phyloP scores from a whole-genome alignment of 768 basidiomycete species.

The Udeniomyces megalosporus region DNA sequence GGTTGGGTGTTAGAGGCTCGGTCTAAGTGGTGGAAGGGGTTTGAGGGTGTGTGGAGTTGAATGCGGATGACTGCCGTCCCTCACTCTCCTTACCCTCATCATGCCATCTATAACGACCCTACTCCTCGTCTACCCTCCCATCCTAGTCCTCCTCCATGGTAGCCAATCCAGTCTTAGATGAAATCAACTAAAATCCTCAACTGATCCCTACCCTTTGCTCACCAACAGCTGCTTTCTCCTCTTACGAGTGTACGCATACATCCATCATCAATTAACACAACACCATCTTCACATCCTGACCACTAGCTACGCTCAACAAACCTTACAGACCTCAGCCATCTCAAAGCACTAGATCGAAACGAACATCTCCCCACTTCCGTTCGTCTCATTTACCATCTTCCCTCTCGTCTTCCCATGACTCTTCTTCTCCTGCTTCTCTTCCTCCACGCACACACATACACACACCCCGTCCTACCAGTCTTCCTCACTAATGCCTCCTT shows the following conservation, averaged over 20 bases:
- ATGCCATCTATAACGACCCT: neutral
- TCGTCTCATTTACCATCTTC: neutral
- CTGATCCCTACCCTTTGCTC: neutral
- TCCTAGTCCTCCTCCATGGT: constrained; percentile 2
- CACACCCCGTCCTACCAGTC: neutral
- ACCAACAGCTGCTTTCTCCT: constrained; percentile 5
- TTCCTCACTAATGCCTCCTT: neutral
- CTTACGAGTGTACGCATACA: constrained; percentile 11
- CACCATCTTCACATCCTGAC: neutral
- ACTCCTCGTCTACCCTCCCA: neutral
- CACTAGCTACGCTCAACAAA: neutral
- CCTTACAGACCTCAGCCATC: neutral
- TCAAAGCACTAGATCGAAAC: constrained; percentile 4
- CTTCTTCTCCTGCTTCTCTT: neutral
- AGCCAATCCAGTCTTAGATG: neutral
- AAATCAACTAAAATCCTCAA: neutral
- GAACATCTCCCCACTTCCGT: constrained; percentile 4
- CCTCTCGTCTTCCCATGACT: neutral
- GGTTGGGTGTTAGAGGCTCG: neutral
- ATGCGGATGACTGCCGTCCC: too few species aligned
- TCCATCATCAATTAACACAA: too few species aligned
- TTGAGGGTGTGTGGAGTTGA: too few species aligned
- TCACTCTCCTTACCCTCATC: too few species aligned
- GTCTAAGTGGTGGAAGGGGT: neutral
- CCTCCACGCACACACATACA: neutral